Base-by-base conservation (phyloP, 441 rosid genomes). In the Euphorbia schlechtendalii region DNA sequence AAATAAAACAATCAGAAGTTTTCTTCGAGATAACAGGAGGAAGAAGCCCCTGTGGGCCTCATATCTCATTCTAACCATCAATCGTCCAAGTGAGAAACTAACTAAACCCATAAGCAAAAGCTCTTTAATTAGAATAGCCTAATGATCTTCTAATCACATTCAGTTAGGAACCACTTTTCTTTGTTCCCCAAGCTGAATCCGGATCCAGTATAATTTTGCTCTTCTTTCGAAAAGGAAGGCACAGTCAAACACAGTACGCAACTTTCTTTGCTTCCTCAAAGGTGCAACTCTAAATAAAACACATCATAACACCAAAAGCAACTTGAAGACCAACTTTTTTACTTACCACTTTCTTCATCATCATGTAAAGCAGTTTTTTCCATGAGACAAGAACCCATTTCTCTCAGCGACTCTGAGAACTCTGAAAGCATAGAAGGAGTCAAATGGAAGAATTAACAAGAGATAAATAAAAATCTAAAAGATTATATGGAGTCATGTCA, bases 341-440 rank as follows among this genome's bases (percentile, higher is more conserved):
- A 56, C 87, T 76, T 76, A 92, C 99, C 78, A 70, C 86, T 84
- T 76, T 86, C 98, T 78, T 81, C 82, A 56, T 81, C 83, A 45
- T 81, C 84, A 48, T 85, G 84, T 43, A 82, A 77, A 18, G 88
- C 76, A 11, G 84, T 86, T 78, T 84, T 86, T 75, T 86, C 92
- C 78, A 75, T 70, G 28, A 95, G 83, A 81, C 95, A 92, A 41
- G 84, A 75, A 71, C 99, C 98, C 98, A 95, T 81, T 80, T 95
- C 99, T 67, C 75, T 87, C 79, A 95, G 73, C 3, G 99, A 89
- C 69, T 89, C 99, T 3, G 99, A 89, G 77, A 95, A 95, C 79
- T 95, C 98, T 95, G 84, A 61, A 67, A 67, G 49, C 32, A 49
- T 24, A 75, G 73, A 72, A 61, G 25, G 38, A 64, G 6, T 65